Evolutionary conservation across 768 basidiomycete genomes (phyloP), one percentile per base, ranked within the genome.

Genomic region (Boletus pseudopeckii): DNA sequence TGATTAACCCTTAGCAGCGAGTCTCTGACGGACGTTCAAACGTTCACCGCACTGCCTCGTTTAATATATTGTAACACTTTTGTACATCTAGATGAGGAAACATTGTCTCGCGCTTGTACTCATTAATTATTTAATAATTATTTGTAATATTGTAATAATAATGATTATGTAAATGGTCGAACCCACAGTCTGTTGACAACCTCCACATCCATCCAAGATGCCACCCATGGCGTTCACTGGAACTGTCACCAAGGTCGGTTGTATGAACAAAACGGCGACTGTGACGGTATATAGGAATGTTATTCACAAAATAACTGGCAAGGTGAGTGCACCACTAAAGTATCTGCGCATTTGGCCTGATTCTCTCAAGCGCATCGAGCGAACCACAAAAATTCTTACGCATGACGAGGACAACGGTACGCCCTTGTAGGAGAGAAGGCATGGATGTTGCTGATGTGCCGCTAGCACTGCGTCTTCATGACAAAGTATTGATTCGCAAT

Each of bases 201-300:
- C 18, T 17, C 14, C 38, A 44, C 44, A 17, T 36, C 11, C 26
- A 15, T 39, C 39, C 63, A 68, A 58, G 8, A 91, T 91, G 89
- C 85, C 88, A 34, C 89, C 90, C 26, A 85, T 91, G 82, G 72
- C 83, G 15, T 80, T 92, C 58, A 77, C 77, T 22, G 90, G 90
- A 17, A 62, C 83, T 37, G 91, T 92, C 18, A 86, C 88, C 32
- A 92, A 89, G 69, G 86, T 81, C 20, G 90, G 91, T 9, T 81
- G 77, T 59, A 92, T 92, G 90, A 76, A 84, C 50, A 92, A 91
- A 67, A 92, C 90, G 0, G 90, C 80, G 14, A 92, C 91, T 0
- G 90, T 92, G 45, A 85, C 87, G 1, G 89, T 92, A 8, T 83
- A 86, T 22, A 80, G 90, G 52, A 82, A 78, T 75, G 76, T 87